These are phyloP conservation scores for Curvularia hawaiiensis DNA, from an alignment of 2,329 filamentous ascomycete genomes.

Conservation along the genomic window DNA sequence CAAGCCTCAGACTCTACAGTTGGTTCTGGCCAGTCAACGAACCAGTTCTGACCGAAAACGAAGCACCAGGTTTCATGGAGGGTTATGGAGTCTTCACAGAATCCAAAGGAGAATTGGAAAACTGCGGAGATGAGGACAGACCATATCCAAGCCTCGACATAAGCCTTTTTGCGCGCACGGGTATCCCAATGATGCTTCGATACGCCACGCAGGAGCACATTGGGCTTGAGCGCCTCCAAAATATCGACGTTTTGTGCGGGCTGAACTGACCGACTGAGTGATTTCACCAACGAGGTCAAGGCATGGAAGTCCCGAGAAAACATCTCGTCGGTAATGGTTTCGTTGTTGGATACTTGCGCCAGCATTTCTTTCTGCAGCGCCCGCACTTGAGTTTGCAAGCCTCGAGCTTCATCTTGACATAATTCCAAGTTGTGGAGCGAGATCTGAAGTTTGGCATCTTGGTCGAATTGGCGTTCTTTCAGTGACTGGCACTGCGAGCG, in stretches of 20 bases:
- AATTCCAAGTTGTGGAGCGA: neutral
- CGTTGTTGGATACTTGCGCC: neutral
- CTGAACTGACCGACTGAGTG: slow-evolving; percentile 5
- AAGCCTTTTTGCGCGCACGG: slow-evolving; percentile 12
- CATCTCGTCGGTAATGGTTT: neutral
- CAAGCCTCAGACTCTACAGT: neutral
- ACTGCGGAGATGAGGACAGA: slow-evolving; percentile 12
- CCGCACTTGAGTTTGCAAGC: neutral
- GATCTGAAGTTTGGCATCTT: neutral
- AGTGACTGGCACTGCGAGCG: neutral
- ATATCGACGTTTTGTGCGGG: neutral
- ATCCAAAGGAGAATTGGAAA: neutral
- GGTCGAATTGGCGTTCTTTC: too few relatives aligned
- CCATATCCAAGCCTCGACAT: slow-evolving; percentile 26
- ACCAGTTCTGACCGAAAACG: neutral
- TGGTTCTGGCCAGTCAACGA: neutral
- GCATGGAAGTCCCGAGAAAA: neutral
- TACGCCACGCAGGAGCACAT: neutral
- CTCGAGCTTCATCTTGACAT: neutral
- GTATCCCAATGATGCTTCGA: slow-evolving; percentile 13
- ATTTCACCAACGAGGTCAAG: neutral
- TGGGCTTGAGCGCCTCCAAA: neutral
- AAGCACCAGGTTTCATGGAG: neutral
- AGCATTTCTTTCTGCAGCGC: slow-evolving; percentile 2
- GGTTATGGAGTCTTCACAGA: neutral